Conservation (phyloP, 208 protist species). For the Acanthamoeba culbertsoni region DNA sequence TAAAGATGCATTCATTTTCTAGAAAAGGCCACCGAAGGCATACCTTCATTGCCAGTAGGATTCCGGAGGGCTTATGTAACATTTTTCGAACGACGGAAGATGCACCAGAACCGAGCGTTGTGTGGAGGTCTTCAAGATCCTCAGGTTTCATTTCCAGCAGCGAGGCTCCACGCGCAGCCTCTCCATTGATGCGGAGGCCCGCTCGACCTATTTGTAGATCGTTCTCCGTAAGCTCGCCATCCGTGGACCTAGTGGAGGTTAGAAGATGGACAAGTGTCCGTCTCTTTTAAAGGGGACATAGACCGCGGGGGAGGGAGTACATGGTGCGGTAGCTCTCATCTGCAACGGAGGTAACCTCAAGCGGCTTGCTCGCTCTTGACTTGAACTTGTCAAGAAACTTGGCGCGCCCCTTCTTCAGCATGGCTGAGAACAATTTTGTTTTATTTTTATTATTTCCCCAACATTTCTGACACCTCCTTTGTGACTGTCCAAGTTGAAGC, state of each 20-base stretch:
- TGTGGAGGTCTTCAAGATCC: constrained; percentile 19
- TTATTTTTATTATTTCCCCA: neutral
- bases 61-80: neutral
- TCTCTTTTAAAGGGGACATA: too few species aligned
- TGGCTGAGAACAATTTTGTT: neutral
- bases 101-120: constrained; percentile 14
- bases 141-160: neutral
- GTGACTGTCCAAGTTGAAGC: neutral
- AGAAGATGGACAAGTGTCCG: neutral
- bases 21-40: neutral
- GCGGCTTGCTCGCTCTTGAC: neutral
- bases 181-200: neutral
- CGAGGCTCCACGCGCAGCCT: neutral
- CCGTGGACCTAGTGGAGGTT: neutral
- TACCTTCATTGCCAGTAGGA: constrained; percentile 37
- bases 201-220: neutral
- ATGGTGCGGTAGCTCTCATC: neutral
- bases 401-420: neutral
- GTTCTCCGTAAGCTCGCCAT: neutral
- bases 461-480: neutral
- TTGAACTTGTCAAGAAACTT: constrained; percentile 11
- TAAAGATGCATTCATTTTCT: too few species aligned
- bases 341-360: neutral
- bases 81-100: neutral
- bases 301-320: neutral